Conservation (phyloP, 1,284 basidiomycete genomes). For the Golubevia sp. region DNA sequence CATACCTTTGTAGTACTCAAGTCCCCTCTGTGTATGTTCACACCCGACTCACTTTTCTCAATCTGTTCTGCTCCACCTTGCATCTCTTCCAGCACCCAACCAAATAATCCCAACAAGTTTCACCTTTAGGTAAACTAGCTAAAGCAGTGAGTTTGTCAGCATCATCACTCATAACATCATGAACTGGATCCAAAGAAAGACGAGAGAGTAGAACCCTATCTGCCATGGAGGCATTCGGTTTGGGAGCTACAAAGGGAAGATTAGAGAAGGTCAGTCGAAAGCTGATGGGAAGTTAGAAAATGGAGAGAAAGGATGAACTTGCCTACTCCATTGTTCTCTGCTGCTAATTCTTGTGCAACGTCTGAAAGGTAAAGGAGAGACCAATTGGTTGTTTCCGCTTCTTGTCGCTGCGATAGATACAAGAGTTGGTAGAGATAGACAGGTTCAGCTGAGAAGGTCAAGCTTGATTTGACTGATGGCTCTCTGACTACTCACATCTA, state of each 20-base stretch:
- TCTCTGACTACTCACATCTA: conserved; percentile 13
- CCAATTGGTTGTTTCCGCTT: conserved; percentile 29
- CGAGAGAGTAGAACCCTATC: conserved; percentile 85
- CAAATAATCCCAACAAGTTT: conserved; percentile 89
- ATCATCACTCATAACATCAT: conserved; percentile 80
- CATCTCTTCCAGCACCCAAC: conserved; percentile 82
- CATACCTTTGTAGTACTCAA: too few species aligned
- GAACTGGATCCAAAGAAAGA: conserved; percentile 76
- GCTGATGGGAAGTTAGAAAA: too few species aligned
- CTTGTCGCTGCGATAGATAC: conserved; percentile 7
- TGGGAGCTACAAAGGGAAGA: too few species aligned
- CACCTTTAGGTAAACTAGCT: conserved; percentile 75
- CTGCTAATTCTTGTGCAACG: conserved; percentile 37
- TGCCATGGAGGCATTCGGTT: conserved; percentile 66
- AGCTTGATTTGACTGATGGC: too few species aligned
- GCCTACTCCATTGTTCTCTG: conserved; percentile 23
- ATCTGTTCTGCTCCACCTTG: conserved; percentile 21
- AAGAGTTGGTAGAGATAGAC: too few species aligned
- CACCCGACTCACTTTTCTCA: conserved; percentile 15
- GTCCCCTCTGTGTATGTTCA: too few species aligned
- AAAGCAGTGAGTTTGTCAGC: conserved; percentile 77
- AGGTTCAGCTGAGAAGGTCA: too few species aligned
- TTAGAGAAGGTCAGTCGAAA: too few species aligned
- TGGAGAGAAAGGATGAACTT: background rate
- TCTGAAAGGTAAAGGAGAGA: conserved; percentile 33